A percentile compares a stretch with the other conserved stretches of the same genome.
Conservation (phyloP, 2,329 filamentous ascomycete species). For the Nakataea oryzae region DNA sequence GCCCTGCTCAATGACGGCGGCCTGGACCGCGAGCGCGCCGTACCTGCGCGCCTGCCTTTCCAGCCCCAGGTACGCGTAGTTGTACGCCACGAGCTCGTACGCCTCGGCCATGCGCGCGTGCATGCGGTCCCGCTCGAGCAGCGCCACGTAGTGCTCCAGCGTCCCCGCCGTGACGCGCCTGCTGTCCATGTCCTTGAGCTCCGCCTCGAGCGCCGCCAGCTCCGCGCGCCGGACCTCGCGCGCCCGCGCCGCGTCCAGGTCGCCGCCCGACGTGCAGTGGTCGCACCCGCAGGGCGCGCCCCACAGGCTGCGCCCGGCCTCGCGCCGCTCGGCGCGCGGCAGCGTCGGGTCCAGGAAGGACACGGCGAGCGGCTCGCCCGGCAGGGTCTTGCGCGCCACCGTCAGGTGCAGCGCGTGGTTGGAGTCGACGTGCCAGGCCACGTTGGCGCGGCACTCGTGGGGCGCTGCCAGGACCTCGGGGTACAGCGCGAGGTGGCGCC, state of each 20-base stretch:
- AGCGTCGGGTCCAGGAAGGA: conserved; percentile 25
- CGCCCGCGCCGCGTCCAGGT: conserved; percentile 5
- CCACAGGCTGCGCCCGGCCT: conserved; percentile 18
- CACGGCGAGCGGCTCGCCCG: conserved; percentile 27
- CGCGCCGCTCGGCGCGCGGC: conserved; percentile 14
- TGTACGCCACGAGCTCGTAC: conserved; percentile 27
- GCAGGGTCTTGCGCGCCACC: conserved; percentile 19
- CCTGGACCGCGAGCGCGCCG: conserved; percentile 22
- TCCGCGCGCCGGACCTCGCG: conserved; percentile 17
- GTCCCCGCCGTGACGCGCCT: conserved; percentile 13
- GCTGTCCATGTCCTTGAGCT: conserved; percentile 14
- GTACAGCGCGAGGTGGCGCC: conserved; percentile 16
- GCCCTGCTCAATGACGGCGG: conserved; percentile 25
- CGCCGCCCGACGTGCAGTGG: conserved; percentile 16
- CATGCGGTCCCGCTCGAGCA: conserved; percentile 23
- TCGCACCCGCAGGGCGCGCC: conserved; percentile 24
- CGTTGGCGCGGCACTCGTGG: conserved; percentile 31
- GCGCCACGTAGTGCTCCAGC: conserved; percentile 19
- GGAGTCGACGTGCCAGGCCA: conserved; percentile 21
- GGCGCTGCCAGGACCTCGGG: conserved; percentile 24
- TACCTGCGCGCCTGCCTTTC: conserved; percentile 20
- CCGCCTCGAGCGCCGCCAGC: conserved; percentile 17
- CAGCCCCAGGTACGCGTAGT: conserved; percentile 24
- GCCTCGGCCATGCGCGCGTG: conserved; percentile 24
- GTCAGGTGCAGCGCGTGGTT: conserved; percentile 20